These are phyloP conservation scores for Melampsora americana DNA, from an alignment of 1,284 basidiomycete genomes.

Conservation along the genomic window DNA sequence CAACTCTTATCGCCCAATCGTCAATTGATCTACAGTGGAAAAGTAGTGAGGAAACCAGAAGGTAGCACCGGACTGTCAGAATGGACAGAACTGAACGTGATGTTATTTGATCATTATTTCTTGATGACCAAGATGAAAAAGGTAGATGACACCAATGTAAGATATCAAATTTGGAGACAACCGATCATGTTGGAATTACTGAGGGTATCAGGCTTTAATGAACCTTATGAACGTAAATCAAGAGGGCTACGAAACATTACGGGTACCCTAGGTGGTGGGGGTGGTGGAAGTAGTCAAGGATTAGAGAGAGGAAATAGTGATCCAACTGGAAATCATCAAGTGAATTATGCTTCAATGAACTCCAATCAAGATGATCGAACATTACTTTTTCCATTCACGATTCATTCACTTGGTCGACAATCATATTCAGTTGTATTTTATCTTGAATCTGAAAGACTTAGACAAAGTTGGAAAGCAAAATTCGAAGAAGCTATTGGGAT, in stretches of 20 bases:
- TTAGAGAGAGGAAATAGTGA: constrained; percentile 41
- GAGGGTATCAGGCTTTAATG: constrained; percentile 22
- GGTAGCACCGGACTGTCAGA: constrained; percentile 58
- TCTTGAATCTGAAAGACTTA: constrained; percentile 69
- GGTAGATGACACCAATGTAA: constrained; percentile 12
- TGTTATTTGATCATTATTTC: constrained; percentile 92
- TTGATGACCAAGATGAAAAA: constrained; percentile 41
- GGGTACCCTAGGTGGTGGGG: constrained; percentile 19
- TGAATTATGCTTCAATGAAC: not conserved
- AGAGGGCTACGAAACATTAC: constrained; percentile 35
- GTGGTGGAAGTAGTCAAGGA: not conserved
- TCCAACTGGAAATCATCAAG: not conserved
- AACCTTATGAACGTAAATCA: constrained; percentile 31
- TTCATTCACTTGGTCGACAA: constrained; percentile 33
- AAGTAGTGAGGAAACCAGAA: constrained; percentile 76
- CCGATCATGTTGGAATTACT: constrained; percentile 35
- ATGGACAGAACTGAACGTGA: constrained; percentile 79
- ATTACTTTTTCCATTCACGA: constrained; percentile 18
- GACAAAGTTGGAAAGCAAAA: constrained; percentile 83
- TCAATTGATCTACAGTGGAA: constrained; percentile 65
- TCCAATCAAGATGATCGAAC: constrained; percentile 5
- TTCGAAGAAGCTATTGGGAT: constrained; percentile 82
- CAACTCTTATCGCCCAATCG: constrained; percentile 40
- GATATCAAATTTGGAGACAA: constrained; percentile 21
- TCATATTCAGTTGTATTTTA: constrained; percentile 62